Evolutionary conservation across 2,329 filamentous ascomycete genomes (phyloP).

Genomic region (Colletotrichum sp.): DNA sequence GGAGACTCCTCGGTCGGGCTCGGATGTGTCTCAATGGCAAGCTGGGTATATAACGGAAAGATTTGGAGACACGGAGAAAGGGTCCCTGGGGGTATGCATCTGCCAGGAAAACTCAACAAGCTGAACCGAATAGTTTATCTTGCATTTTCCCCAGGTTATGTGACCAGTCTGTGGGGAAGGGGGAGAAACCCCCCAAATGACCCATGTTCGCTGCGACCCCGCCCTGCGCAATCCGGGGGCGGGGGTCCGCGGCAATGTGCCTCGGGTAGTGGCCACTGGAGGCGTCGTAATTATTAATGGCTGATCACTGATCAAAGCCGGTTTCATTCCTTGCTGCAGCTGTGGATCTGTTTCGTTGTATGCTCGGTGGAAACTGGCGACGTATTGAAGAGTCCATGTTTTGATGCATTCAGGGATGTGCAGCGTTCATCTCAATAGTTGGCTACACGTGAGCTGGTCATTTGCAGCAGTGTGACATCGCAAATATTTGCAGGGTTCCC

Average conservation of each 20-base stretch:
- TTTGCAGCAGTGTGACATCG: background rate
- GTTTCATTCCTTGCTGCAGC: background rate
- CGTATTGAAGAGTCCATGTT: background rate
- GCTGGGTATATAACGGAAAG: background rate
- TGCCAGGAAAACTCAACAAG: background rate
- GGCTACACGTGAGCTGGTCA: background rate
- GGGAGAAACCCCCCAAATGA: background rate
- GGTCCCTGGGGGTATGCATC: background rate
- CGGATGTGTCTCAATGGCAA: background rate
- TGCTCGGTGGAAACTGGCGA: background rate
- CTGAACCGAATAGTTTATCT: background rate
- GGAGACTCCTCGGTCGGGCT: background rate
- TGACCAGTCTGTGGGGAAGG: background rate
- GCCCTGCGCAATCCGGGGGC: constrained; percentile 1
- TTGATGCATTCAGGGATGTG: background rate
- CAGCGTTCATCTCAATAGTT: background rate
- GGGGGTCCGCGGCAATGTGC: background rate
- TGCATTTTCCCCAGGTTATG: background rate
- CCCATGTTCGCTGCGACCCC: background rate
- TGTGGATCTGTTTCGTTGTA: background rate
- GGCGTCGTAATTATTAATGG: background rate
- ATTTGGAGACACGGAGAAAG: background rate
- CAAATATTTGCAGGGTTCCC: background rate
- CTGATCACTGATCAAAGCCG: background rate
- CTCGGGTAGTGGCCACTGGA: background rate